Base-by-base conservation (phyloP, 805 yeast genomes). In the Wickerhamomyces tratensis region DNA sequence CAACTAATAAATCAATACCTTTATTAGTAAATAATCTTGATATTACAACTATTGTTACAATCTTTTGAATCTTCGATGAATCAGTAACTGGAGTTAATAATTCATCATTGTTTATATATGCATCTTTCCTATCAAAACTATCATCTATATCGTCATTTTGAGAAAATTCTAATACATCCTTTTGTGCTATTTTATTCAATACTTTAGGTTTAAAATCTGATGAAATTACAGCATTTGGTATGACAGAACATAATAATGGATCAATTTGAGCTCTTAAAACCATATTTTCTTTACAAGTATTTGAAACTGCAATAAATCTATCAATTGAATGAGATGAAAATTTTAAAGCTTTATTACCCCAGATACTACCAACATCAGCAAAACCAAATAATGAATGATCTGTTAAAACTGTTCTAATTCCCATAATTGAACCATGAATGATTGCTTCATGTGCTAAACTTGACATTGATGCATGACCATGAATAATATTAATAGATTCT, bases 311-410 rank as follows among this genome's bases (percentile, higher is more conserved):
- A n/a, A 93, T 91, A 38, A 86, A 87, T 58, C 91, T 91, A 45
- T 95, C 96, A 5, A 88, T 79, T 53, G 87, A 95, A 35, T 84
- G 82, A 43, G 87, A 62, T 0, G 95, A 78, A 64, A 88, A 93
- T 52, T 84, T 84, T 47, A 93, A 65, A 5, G 85, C 62, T 61
- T 93, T 93, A 61, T 93, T 93, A 14, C 94, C 95, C 49, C 88
- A 63, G 31, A 91, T 86, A 6, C 89, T 76, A 5, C 82, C 82
- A 3, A 88, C 76, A 51, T 84, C 89, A 1, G 93, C 85, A 65
- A 93, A 93, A 1, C 98, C 98, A 65, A 88, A 91, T 33, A 93
- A 64, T 0, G 98, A 91, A 58, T 93, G 99, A 58, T 93, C 99
- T 0, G 99, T 93, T 50, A 93, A 82, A 0, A 91, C 91, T 0